Evolutionary conservation across 1,139 yeast species (phyloP).

Genomic region (Debaryomyces sp.): DNA sequence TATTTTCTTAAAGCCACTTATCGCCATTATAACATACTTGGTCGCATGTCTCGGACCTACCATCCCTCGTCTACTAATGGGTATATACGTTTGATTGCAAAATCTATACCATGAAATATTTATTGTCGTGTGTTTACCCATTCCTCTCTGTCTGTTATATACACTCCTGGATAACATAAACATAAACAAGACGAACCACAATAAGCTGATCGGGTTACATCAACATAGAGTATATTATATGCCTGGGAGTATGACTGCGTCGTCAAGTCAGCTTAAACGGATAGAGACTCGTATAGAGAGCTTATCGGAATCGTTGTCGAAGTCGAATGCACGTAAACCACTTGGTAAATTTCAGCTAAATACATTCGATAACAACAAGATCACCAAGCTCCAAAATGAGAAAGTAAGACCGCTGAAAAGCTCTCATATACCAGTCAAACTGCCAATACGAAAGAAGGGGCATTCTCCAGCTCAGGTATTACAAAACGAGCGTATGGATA

Average conservation of each 20-base stretch:
- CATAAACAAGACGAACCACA: slow-evolving; percentile 5
- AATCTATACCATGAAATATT: not conserved
- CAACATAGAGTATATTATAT: not conserved
- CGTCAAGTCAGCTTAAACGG: slow-evolving; percentile 12
- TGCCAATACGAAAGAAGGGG: slow-evolving; percentile 11
- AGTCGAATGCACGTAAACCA: slow-evolving; percentile 17
- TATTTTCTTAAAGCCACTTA: not conserved
- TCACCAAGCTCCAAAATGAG: slow-evolving; percentile 2
- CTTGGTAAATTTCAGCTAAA: slow-evolving; percentile 20
- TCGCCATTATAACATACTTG: not conserved
- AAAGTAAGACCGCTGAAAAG: slow-evolving; percentile 6
- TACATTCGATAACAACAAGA: slow-evolving; percentile 17
- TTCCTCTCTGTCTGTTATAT: not conserved
- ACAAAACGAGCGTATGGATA: not conserved
- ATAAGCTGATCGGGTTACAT: not conserved
- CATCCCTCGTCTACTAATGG: not conserved
- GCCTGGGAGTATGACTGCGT: slow-evolving; percentile 8
- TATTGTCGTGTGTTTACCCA: not conserved
- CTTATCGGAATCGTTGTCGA: slow-evolving; percentile 12
- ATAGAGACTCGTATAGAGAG: slow-evolving; percentile 14
- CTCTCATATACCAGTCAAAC: slow-evolving; percentile 9
- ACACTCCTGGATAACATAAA: not conserved
- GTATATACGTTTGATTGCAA: not conserved
- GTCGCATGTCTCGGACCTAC: not conserved
- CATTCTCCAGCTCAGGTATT: slow-evolving; percentile 1